Base-by-base conservation (phyloP, 2,329 filamentous ascomycete species). In the Diaporthe caulivora region DNA sequence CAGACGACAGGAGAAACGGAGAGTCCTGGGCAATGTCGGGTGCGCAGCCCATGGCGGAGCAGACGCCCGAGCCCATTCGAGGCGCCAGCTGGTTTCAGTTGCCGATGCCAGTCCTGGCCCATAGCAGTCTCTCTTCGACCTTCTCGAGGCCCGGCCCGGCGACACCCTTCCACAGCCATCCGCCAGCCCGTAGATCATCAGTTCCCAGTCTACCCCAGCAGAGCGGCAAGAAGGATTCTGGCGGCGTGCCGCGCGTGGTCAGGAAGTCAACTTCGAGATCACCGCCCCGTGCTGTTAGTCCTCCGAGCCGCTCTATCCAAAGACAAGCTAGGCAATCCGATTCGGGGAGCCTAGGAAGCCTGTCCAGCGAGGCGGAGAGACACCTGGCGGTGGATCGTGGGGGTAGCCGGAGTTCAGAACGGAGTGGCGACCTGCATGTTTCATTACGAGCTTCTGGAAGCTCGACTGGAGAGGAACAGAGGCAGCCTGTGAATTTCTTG, bases 1-100 rank as follows among this genome's bases (percentile, higher is more conserved):
- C 34, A 13, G 44, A 51, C 21, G 37, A 11, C 2, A n/a, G 31
- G n/a, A 18, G 5, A 8, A 18, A 3, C 26, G 62, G 37, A 15
- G 62, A 40, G 44, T 44, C 62, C 4, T 65, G 62, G 62, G 62
- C 44, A 18, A 65, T 51, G 62, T 65, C 62, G 1, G 62, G 62
- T 21, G 62, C 44, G 11, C 62, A 26, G 62, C 44, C 62, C 18
- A 65, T 37, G 62, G 37, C 44, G 6, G 62, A 37, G 17, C 21
- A 17, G 29, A 21, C 29, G 17, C 1, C 42, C 6, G 29, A 49
- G 15, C 17, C 9, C 7, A 49, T 15, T 21, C 62, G 62, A 7
- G 62, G 62, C 9, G 26, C 21, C 62, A 49, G n/a, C 15, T 65
- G 62, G 62, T 65, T 65, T 44, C 44, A 26, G 31, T 21, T 65